Base-by-base conservation (phyloP, 176 grass and related monocot genomes). In the Oropetium thomaeum region DNA sequence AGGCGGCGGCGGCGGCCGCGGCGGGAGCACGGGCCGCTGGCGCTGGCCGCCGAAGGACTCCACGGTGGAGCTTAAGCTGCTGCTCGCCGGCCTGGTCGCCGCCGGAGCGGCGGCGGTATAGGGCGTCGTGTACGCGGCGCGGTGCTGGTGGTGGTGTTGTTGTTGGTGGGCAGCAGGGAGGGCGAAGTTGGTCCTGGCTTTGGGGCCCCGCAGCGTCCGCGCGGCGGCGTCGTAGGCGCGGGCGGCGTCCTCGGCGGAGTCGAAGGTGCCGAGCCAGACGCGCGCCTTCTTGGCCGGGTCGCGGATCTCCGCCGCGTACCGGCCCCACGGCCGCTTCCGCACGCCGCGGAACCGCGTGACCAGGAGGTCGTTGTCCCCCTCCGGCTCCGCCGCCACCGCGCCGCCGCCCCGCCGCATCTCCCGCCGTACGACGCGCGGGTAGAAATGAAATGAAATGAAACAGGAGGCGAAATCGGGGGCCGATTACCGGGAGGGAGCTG, bases 221-320 rank as follows among this genome's bases (percentile, higher is more conserved):
- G 90, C 87, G 4, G 91, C 91, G 48, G 72, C 74, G 84, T 93
- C 87, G 84, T 90, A 93, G 23, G 91, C 87, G 22, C 77, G 87
- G 0, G 87, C 91, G 51, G 87, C 84, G 41, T 90, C 84, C 81
- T 87, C 91, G 58, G 91, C 87, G 74, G 91, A 90, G 84, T 93
- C 84, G 70, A 82, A 93, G 23, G 91, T 93, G 22, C 91, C 84
- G 22, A 93, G 91, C 91, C 87, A 93, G 3, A 93, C 87, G 26
- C 91, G 78, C 14, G 87, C 81, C 84, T 90, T 90, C 81, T 85
- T 87, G 19, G 67, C 79, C 29, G 91, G 91, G 77, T 90, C 91
- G 0, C 87, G 87, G 87, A 93, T 93, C 87, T 93, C 91, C 58
- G 91, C 91, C n/a, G 87, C 87, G 84, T 76, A 93, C 3, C 91